phyloP scores from a whole-genome alignment of 148 eudicot genomes.

The Amaranthus hypochondriacus region DNA sequence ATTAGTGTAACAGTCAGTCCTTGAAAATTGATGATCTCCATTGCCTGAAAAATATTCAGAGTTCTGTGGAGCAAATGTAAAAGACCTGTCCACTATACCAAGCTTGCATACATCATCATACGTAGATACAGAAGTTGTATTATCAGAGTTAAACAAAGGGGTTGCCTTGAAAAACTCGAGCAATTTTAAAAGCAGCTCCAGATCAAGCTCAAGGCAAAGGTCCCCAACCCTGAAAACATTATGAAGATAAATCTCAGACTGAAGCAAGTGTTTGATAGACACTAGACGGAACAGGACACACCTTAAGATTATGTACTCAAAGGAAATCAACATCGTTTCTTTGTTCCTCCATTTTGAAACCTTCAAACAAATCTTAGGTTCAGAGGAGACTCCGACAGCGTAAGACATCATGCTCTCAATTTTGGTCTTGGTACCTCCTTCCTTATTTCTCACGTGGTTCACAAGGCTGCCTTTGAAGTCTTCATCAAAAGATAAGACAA shows the following conservation, averaged over 20 bases:
- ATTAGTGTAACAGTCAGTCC: conserved; percentile 24
- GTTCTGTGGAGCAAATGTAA: conserved; percentile 19
- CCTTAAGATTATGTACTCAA: conserved; percentile 74
- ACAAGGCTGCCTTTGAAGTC: conserved; percentile 37
- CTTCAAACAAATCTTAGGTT: conserved; percentile 56
- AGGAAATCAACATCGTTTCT: conserved; percentile 64
- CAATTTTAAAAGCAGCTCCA: conserved; percentile 70
- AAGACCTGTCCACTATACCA: conserved; percentile 26
- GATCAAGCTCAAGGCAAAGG: conserved; percentile 83
- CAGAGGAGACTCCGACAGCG: conserved; percentile 42
- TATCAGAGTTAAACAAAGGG: conserved; percentile 42
- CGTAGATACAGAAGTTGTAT: conserved; percentile 30
- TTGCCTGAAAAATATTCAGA: conserved; percentile 23
- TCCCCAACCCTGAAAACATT: conserved; percentile 69
- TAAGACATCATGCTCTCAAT: conserved; percentile 36
- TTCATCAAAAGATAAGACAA: conserved; percentile 69
- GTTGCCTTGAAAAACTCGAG: conserved; percentile 57
- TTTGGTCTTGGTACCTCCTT: conserved; percentile 37
- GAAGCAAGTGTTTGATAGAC: conserved; percentile 7
- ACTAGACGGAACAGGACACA: conserved; percentile 21
- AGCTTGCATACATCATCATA: conserved; percentile 31
- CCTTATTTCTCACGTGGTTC: conserved; percentile 44
- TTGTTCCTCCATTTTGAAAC: conserved; percentile 85
- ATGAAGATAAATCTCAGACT: neutral
- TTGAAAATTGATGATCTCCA: conserved; percentile 26